Evolutionary conservation across 2,329 filamentous ascomycete species (phyloP).

Genomic region (Aspergillus ustus): DNA sequence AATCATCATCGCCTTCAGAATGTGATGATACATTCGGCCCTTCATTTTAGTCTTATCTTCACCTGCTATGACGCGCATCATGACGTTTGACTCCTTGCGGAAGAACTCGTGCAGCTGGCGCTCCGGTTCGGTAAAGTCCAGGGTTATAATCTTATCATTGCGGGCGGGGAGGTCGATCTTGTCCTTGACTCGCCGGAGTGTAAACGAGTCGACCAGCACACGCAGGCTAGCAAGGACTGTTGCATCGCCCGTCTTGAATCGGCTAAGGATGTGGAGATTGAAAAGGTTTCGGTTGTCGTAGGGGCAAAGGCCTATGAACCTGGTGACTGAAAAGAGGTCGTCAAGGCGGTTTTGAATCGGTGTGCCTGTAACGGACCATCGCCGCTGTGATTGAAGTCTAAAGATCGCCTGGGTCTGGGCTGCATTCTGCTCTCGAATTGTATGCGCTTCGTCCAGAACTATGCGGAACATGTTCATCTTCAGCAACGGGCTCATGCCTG

Average conservation of each 20-base stretch:
- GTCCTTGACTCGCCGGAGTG: constrained; percentile 87
- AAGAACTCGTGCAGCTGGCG: constrained; percentile 81
- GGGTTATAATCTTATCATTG: constrained; percentile 71
- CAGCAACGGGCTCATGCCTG: constrained; percentile 64
- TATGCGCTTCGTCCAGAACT: constrained; percentile 92
- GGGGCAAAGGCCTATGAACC: constrained; percentile 81
- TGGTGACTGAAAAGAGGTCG: constrained; percentile 83
- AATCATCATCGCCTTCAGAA: constrained; percentile 87
- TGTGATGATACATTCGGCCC: constrained; percentile 90
- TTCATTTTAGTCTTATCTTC: constrained; percentile 70
- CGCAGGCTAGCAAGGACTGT: constrained; percentile 80
- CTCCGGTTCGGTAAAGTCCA: constrained; percentile 79
- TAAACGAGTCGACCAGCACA: constrained; percentile 91
- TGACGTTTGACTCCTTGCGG: constrained; percentile 76
- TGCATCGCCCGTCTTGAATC: constrained; percentile 85
- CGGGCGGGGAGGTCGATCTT: constrained; percentile 81
- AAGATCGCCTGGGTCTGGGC: constrained; percentile 85
- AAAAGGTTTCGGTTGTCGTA: constrained; percentile 82
- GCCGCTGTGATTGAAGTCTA: constrained; percentile 74
- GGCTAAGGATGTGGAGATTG: constrained; percentile 76
- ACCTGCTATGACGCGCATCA: constrained; percentile 75
- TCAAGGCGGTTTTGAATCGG: constrained; percentile 93
- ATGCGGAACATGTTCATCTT: constrained; percentile 91
- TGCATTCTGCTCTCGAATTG: constrained; percentile 84
- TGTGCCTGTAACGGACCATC: constrained; percentile 97